These are phyloP conservation scores for Tubosaeta brunneosetosa DNA, from an alignment of 768 basidiomycete genomes.

Conservation along the genomic window DNA sequence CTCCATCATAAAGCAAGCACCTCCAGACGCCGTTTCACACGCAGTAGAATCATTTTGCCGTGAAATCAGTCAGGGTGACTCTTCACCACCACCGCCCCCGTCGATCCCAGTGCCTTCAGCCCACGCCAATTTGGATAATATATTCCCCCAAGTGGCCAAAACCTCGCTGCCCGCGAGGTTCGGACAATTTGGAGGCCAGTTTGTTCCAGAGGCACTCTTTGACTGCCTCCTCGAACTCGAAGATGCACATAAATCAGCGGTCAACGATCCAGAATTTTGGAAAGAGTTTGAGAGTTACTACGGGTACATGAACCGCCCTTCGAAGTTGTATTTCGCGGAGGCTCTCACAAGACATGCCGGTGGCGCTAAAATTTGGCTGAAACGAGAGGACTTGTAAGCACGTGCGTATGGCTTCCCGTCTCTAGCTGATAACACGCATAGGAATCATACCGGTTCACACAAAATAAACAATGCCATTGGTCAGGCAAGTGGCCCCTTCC, in stretches of 20 bases:
- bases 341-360: slow-evolving; percentile 85
- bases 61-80: slow-evolving; percentile 50
- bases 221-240: slow-evolving; percentile 90
- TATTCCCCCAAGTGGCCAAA: slow-evolving; percentile 30
- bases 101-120: background rate
- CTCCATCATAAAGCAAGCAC: slow-evolving; percentile 65
- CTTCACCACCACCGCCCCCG: slow-evolving; percentile 14
- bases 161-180: slow-evolving; percentile 74
- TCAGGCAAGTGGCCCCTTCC: slow-evolving; percentile 49
- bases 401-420: background rate
- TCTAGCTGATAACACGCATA: slow-evolving; percentile 26
- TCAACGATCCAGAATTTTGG: slow-evolving; percentile 87
- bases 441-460: slow-evolving; percentile 98
- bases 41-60: slow-evolving; percentile 71
- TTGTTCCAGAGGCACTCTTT: slow-evolving; percentile 94
- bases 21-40: slow-evolving; percentile 42
- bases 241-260: slow-evolving; percentile 81
- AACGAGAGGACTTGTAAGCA: slow-evolving; percentile 85
- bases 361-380: slow-evolving; percentile 96
- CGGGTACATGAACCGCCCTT: slow-evolving; percentile 94
- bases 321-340: slow-evolving; percentile 86
- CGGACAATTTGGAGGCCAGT: slow-evolving; percentile 95
- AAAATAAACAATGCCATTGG: slow-evolving; percentile 99
- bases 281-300: slow-evolving; percentile 85
- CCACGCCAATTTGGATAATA: slow-evolving; percentile 7